Evolutionary conservation across 2,329 filamentous ascomycete genomes (phyloP), one percentile per base, ranked within the genome.

Genomic region (Trichoderma polysporum): DNA sequence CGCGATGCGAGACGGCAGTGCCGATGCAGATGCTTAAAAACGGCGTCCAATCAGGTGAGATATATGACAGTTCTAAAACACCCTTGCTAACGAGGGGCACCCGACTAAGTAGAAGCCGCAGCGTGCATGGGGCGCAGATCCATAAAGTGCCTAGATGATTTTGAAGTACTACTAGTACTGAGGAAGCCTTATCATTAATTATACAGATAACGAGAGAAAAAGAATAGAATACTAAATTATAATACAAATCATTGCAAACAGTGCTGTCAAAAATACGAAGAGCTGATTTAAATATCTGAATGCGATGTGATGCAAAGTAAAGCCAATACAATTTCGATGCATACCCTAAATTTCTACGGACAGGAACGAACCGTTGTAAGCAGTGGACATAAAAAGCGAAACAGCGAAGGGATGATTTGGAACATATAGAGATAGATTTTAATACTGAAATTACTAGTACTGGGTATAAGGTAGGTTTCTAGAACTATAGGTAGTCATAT

Each of bases 61-160:
- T 66, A 66, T 15, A 66, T 66, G 56, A 66, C 53, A 66, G 64
- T 50, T 62, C 33, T 49, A 61, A 52, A 50, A 41, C 33, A 49
- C 41, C 56, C 53, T 66, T 66, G 56, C 56, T 31, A 12, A 53
- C 33, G 59, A 63, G 59, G 47, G 59, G 49, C 59, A 52, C 17
- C 47, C 19, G n/a, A n/a, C n/a, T n/a, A n/a, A 19, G n/a, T 45
- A 45, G 41, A 54, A 12, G 39, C 59, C 27, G 49, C n/a, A 49
- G 17, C 27, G 25, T 12, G 31, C 31, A 22, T 33, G 31, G 33
- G 58, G 39, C 47, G 57, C 41, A 49, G 41, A 49, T 60, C 57
- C 57, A 29, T 2, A 52, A 31, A 45, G 41, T n/a, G 4, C 10
- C n/a, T 45, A 22, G n/a, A 22, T n/a, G 41, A 17, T 2, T 6